Evolutionary conservation across 2,329 filamentous ascomycete genomes (phyloP).

Genomic region (Epichloe brachyelytri): DNA sequence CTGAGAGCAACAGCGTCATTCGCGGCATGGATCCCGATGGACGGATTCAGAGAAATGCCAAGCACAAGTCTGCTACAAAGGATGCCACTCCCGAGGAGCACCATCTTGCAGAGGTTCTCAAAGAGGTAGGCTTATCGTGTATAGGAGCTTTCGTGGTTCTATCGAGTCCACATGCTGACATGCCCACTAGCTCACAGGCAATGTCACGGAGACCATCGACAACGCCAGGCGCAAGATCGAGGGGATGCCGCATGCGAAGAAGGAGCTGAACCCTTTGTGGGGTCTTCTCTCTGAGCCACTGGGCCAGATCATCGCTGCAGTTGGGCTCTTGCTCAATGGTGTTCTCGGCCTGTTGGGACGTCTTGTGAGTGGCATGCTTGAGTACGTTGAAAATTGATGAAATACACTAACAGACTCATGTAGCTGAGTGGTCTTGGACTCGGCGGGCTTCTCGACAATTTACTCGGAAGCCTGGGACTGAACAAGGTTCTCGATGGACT

Average conservation of each 20-base stretch:
- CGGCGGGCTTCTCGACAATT: slow-evolving; percentile 64
- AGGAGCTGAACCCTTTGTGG: slow-evolving; percentile 88
- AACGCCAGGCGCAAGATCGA: slow-evolving; percentile 78
- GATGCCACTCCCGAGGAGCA: slow-evolving; percentile 58
- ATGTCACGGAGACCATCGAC: slow-evolving; percentile 73
- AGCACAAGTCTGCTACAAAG: slow-evolving; percentile 67
- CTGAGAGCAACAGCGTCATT: slow-evolving; percentile 76
- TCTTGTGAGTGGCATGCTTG: slow-evolving; percentile 32
- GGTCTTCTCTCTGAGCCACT: slow-evolving; percentile 69
- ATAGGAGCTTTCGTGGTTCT: too few species aligned
- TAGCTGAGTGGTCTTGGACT: slow-evolving; percentile 66
- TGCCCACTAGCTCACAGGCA: slow-evolving; percentile 49
- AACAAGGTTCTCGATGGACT: slow-evolving; percentile 63
- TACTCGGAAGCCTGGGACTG: slow-evolving; percentile 66
- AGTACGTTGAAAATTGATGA: background rate
- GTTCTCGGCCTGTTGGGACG: slow-evolving; percentile 76
- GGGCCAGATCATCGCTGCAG: slow-evolving; percentile 82
- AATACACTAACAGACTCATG: background rate
- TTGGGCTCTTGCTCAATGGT: slow-evolving; percentile 69
- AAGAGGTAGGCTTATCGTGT: slow-evolving; percentile 39
- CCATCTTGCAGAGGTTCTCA: slow-evolving; percentile 69
- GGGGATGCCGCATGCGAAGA: slow-evolving; percentile 89
- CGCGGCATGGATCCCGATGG: slow-evolving; percentile 84
- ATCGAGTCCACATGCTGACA: too few species aligned
- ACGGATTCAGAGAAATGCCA: slow-evolving; percentile 70